Evolutionary conservation across 441 rosid species (phyloP), one percentile per base, ranked within the genome.

Genomic region (Macaranga tanarius): DNA sequence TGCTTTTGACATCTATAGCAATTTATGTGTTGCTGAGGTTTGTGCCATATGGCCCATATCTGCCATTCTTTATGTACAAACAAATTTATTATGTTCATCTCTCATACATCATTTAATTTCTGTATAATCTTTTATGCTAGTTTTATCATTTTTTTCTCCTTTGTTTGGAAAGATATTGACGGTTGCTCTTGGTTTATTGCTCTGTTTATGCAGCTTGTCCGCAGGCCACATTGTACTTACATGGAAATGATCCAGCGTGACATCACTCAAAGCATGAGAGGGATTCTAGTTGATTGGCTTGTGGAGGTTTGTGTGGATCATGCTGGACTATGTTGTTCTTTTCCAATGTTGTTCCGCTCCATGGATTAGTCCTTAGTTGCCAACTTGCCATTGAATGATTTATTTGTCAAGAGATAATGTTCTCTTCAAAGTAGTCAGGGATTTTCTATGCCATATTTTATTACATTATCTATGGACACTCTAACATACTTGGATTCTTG

Each of bases 241-340:
- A 92, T 90, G 97, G 97, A 85, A 83, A 70, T 68, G 16, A 66
- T 88, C 80, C 97, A 92, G 84, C 85, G 60, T 70, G 98, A 92
- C 76, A 87, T 94, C 69, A 81, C 83, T 62, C 88, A 90, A 65
- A 76, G 61, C 82, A 94, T 94, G 98, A 85, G 97, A 20, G 89
- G 84, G 75, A 87, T 92, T 76, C 81, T 92, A 67, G 80, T 94
- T 77, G 97, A 90, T 76, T 94, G 97, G 97, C 90, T 94, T 72
- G 93, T 94, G 70, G 97, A 94, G 95, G 99, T 90, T 76, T 74
- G 86, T 79, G 28, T 44, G 10, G 23, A 34, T 79, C 56, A n/a
- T 47, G 16, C 38, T 65, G n/a, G 54, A 57, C 65, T 54, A 69
- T 72, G 25, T 31, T 66, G 22, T 50, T 77, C 31, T 67, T n/a